Base-by-base conservation (phyloP, 192 early-diverging fungal species). In the Dispira parvispora region DNA sequence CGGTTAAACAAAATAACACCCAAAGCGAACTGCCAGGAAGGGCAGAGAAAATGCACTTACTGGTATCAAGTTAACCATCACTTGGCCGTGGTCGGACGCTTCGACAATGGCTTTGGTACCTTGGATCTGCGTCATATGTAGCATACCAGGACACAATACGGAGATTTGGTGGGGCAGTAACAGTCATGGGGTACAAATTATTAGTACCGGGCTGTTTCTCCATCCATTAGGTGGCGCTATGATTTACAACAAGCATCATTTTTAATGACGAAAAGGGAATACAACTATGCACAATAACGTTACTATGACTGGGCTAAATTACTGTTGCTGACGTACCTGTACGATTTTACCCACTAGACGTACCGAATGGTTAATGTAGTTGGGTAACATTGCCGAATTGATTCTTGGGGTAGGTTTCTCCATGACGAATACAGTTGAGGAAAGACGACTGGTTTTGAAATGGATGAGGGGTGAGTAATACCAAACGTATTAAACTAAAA, bases 351-450 rank as follows among this genome's bases (percentile, higher is more conserved):
- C 80, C 55, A 73, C 73, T 52, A 82, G 67, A 52, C 80, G 71
- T 63, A 82, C 78, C 57, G 74, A 71, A 14, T 68, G 62, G 46
- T 70, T 72, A 65, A 73, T 67, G 58, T 68, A 67, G 64, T 69
- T 69, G 63, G 67, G 66, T 56, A 78, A 68, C 80, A 79, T 78
- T 28, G 70, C 70, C 61, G 80, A 76, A 70, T 79, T 82, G 73
- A 79, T 67, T 61, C 80, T 75, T 26, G 73, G 67, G 20, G 80
- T 82, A 45, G 72, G 75, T 69, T 76, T 76, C 65, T 76, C 71
- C 75, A 76, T 75, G 26, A 23, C 9, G 53, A 38, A 38, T 38
- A 1, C 32, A 38, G 6, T 38, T 6, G 32, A 38, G 3, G 32
- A 6, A 1, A 38, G 32, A 38, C 32, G 6, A 38, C 1, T 1